Evolutionary conservation across 345 rosid genomes (phyloP).

Genomic region (Citrus glauca): DNA sequence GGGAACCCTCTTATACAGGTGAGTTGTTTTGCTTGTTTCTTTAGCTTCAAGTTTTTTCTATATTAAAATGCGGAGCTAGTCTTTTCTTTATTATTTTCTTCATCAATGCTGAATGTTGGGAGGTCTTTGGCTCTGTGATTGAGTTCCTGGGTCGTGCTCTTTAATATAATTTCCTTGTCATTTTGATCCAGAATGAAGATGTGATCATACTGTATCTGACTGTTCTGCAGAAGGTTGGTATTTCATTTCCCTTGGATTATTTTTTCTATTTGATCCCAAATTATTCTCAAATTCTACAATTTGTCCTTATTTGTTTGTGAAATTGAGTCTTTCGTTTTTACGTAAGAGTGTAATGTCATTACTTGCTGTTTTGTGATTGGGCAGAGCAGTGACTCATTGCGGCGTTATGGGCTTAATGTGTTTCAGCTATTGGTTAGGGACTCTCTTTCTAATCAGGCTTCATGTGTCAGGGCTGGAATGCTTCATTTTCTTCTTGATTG

Average conservation of each 20-base stretch:
- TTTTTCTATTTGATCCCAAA: background rate
- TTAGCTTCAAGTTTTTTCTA: background rate
- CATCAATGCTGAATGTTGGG: background rate
- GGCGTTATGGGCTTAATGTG: conserved; percentile 75
- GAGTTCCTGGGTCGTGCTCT: conserved; percentile 15
- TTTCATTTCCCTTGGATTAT: conserved; percentile 17
- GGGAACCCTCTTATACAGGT: conserved; percentile 73
- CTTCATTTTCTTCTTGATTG: conserved; percentile 92
- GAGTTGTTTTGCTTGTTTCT: conserved; percentile 4
- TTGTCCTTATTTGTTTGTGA: background rate
- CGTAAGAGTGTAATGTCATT: conserved; percentile 16
- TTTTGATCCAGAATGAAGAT: conserved; percentile 80
- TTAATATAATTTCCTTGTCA: conserved; percentile 18
- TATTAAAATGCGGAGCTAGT: background rate
- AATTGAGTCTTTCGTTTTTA: background rate
- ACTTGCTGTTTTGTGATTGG: conserved; percentile 54
- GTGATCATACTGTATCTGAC: conserved; percentile 84
- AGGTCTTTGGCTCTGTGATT: background rate
- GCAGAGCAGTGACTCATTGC: conserved; percentile 99
- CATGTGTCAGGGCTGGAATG: conserved; percentile 90
- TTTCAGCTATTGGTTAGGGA: conserved; percentile 84
- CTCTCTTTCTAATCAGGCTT: conserved; percentile 86
- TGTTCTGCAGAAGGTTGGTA: conserved; percentile 92
- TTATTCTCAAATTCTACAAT: background rate
- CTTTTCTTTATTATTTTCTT: background rate